Evolutionary conservation across 257 asterid species (phyloP).

Genomic region (Plantago major): DNA sequence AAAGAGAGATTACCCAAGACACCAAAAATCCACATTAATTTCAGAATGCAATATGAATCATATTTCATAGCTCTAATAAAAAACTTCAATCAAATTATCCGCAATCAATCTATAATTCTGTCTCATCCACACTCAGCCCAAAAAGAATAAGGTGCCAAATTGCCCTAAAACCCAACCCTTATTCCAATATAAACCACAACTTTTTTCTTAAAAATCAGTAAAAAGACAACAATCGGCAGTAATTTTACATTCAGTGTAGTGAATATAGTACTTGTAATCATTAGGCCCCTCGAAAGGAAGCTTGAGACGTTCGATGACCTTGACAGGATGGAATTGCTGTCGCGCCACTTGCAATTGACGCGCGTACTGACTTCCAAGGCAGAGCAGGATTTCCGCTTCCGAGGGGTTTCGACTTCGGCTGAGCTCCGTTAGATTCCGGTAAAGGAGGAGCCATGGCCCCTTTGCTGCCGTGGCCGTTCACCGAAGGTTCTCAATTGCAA

Average conservation of each 20-base stretch:
- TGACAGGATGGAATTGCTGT: conserved; percentile 79
- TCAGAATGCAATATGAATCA: neutral
- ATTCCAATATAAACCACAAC: neutral
- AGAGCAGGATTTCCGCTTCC: conserved; percentile 52
- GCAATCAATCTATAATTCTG: conserved; percentile 7
- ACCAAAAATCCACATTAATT: neutral
- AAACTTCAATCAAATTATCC: neutral
- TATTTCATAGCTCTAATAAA: no score
- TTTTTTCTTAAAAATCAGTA: neutral
- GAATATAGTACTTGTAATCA: conserved; percentile 91
- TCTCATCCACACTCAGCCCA: neutral
- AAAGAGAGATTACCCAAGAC: neutral
- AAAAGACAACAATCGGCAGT: neutral
- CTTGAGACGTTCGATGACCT: conserved; percentile 91
- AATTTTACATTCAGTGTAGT: conserved; percentile 79
- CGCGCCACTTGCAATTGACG: conserved; percentile 94
- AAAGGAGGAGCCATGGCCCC: conserved; percentile 20
- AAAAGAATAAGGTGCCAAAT: neutral
- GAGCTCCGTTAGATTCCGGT: conserved; percentile 37
- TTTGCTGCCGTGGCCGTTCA: conserved; percentile 36
- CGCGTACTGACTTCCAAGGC: conserved; percentile 95
- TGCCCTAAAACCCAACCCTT: conserved; percentile 32
- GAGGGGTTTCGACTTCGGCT: conserved; percentile 41
- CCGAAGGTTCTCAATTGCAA: conserved; percentile 57
- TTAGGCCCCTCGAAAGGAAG: conserved; percentile 41